phyloP scores from a whole-genome alignment of 805 yeast genomes.

The Maudiozyma barnettii region DNA sequence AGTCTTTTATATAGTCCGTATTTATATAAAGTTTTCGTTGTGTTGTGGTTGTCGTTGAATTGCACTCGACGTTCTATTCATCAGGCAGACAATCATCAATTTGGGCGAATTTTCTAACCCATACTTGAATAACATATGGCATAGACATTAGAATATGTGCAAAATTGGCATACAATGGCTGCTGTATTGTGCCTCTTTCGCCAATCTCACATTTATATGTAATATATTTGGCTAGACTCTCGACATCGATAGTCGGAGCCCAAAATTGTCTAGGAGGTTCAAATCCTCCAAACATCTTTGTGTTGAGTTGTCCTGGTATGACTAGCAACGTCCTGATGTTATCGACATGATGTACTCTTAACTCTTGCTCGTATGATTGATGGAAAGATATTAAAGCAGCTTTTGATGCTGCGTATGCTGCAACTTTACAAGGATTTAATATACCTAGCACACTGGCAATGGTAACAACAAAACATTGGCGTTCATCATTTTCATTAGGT shows the following conservation, averaged over 20 bases:
- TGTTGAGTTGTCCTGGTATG: constrained; percentile 76
- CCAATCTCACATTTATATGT: constrained; percentile 50
- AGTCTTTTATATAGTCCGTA: no score
- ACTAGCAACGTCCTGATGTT: constrained; percentile 65
- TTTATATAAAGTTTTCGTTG: no score
- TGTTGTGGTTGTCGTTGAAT: no score
- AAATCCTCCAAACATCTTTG: constrained; percentile 67
- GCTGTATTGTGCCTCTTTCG: constrained; percentile 55
- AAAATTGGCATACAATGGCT: constrained; percentile 66
- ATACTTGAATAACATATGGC: constrained; percentile 47
- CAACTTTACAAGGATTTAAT: constrained; percentile 65
- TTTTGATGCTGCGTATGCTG: constrained; percentile 80
- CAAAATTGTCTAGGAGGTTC: constrained; percentile 60
- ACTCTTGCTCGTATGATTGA: constrained; percentile 70
- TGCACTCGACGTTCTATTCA: constrained; percentile 5
- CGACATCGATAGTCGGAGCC: constrained; percentile 69
- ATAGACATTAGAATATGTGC: constrained; percentile 58
- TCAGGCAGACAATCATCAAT: constrained; percentile 45
- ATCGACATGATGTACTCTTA: constrained; percentile 35
- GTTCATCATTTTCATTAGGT: constrained; percentile 41
- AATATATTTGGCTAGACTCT: constrained; percentile 46
- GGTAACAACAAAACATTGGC: constrained; percentile 67
- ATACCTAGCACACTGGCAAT: constrained; percentile 75
- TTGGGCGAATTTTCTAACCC: constrained; percentile 46
- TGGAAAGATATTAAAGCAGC: constrained; percentile 77